Base-by-base conservation (phyloP, 768 basidiomycete species). In the Mycena maculata region DNA sequence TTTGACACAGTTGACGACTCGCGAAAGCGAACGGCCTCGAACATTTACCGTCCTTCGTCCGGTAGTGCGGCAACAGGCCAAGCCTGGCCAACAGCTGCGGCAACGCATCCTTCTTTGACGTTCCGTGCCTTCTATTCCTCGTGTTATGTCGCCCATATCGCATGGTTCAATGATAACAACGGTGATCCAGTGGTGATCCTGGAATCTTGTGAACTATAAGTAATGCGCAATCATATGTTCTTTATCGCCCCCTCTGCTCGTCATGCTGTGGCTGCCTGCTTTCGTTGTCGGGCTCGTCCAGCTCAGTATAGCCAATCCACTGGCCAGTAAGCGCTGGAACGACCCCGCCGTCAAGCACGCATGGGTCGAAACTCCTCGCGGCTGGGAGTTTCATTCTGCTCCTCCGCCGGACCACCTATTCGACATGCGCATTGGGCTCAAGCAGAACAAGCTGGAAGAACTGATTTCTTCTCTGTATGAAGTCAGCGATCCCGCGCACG, bases 401-500 rank as follows among this genome's bases (percentile, higher is more conserved):
- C 83, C 89, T 16, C 79, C 83, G 18, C 65, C 80, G 2, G 76
- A 84, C 63, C 83, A 87, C 65, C 76, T 76, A 12, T 79, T 91
- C 38, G 77, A 82, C 45, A 84, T 91, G 72, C 88, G 84, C 68
- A 86, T 90, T 42, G 88, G 83, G 28, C 81, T 90, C 23, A 83
- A 81, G 18, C 87, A 87, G 67, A 81, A 82, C 30, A 80, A 86
- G 71, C 84, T 88, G 63, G 67, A 78, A 67, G 75, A 79, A 25
- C 77, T 89, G 10, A 84, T 88, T 71, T 76, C 82, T 50, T 83
- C 85, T 67, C 79, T 90, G 3, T 85, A 80, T 69, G 84, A 89
- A 74, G 81, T 88, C 44, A 88, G 86, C 71, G 81, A 90, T 63
- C 88, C 88, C 0, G 76, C 72, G 50, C 87, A 89, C 60, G 71